phyloP scores from a whole-genome alignment of 495 filamentous ascomycete genomes.

The Hyaloscypha finlandica region DNA sequence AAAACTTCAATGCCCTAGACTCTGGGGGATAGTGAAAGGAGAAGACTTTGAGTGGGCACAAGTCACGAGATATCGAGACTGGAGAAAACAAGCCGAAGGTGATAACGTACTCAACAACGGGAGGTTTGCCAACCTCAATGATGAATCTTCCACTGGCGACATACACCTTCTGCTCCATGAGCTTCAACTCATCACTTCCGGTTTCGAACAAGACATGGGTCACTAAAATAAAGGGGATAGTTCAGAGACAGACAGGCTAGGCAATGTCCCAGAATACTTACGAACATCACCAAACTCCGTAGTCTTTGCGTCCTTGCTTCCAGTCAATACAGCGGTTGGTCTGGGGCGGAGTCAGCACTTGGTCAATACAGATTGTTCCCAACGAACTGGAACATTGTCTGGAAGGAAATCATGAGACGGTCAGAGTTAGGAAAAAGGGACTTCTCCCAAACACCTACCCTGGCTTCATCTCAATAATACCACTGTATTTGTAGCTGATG shows the following conservation, averaged over 20 bases:
- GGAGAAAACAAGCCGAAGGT: no score
- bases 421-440: no score
- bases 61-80: no score
- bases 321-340: conserved; percentile 42
- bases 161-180: conserved; percentile 53
- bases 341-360: no score
- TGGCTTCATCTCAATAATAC: conserved; percentile 43
- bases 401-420: no score
- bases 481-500: conserved; percentile 53
- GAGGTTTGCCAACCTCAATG: conserved; percentile 52
- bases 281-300: conserved; percentile 59
- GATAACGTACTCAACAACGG: conserved; percentile 49
- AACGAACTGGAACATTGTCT: no score
- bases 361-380: no score
- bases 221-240: conserved; percentile 36
- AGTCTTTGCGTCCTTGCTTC: conserved; percentile 46
- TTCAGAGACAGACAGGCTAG: not conserved
- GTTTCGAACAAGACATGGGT: conserved; percentile 57
- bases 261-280: conserved; percentile 37
- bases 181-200: conserved; percentile 50
- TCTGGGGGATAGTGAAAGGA: no score
- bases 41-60: no score
- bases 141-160: conserved; percentile 58
- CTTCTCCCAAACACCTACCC: conserved; percentile 6
- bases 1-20: not conserved